A percentile compares a stretch with the other conserved stretches of the same genome.
These are phyloP conservation scores for Gaultheria prostrata DNA, from an alignment of 148 eudicot species.

Conservation along the genomic window DNA sequence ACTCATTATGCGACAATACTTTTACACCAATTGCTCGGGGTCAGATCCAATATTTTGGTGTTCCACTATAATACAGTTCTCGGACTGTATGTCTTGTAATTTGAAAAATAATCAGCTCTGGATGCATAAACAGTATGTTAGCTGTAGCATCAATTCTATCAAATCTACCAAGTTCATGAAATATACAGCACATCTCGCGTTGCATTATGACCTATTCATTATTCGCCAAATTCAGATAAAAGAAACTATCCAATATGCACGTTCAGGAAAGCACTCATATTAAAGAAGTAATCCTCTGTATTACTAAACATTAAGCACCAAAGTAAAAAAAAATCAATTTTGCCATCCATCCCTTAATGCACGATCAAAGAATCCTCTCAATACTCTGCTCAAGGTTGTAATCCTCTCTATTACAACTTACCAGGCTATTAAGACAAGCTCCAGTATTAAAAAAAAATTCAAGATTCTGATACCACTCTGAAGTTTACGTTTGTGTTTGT, in stretches of 20 bases:
- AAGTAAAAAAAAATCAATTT: background rate
- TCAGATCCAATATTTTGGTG: background rate
- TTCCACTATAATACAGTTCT: background rate
- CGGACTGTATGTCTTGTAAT: background rate
- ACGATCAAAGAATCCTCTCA: background rate
- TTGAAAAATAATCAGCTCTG: background rate
- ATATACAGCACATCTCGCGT: background rate
- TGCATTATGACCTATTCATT: background rate
- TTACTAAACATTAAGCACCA: background rate
- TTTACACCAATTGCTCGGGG: background rate
- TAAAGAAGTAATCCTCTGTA: background rate
- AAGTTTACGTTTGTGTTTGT: background rate
- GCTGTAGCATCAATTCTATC: background rate
- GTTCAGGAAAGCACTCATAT: background rate
- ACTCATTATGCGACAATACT: background rate
- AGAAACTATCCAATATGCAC: background rate
- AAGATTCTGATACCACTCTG: background rate
- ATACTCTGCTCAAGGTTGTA: background rate
- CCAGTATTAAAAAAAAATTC: background rate
- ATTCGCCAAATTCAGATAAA: background rate
- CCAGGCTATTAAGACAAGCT: background rate
- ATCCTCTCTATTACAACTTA: background rate
- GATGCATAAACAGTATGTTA: background rate
- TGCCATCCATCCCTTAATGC: background rate
- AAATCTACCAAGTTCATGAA: background rate